phyloP scores from a whole-genome alignment of 2,329 filamentous ascomycete species.

The Zymoseptoria tritici region DNA sequence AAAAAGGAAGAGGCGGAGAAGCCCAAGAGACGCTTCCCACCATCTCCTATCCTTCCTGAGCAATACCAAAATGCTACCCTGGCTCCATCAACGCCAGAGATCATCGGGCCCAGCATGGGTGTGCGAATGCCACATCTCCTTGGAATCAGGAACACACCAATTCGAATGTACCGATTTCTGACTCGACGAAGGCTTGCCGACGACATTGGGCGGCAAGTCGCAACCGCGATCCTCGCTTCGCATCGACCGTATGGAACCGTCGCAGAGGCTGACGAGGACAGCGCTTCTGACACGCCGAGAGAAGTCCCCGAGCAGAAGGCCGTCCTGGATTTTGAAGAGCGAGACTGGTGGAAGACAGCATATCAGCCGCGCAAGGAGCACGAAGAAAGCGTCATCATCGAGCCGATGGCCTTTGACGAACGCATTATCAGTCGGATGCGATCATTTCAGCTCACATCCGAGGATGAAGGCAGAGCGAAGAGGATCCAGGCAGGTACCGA shows the following conservation, averaged over 20 bases:
- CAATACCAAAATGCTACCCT: conserved; percentile 63
- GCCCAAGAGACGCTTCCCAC: conserved; percentile 52
- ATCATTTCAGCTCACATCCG: conserved; percentile 60
- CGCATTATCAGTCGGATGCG: conserved; percentile 74
- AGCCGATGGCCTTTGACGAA: conserved; percentile 62
- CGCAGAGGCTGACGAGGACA: conserved; percentile 11
- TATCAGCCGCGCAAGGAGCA: conserved; percentile 46
- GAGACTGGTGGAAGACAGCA: conserved; percentile 76
- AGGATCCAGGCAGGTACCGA: conserved; percentile 27
- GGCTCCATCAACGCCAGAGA: conserved; percentile 58
- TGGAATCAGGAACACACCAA: conserved; percentile 84
- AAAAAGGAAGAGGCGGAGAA: conserved; percentile 33
- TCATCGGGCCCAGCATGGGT: conserved; percentile 64
- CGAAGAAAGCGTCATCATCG: conserved; percentile 62
- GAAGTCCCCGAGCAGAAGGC: conserved; percentile 55
- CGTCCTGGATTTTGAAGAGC: conserved; percentile 63
- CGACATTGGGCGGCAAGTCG: conserved; percentile 77
- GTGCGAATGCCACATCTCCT: conserved; percentile 83
- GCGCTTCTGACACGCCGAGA: conserved; percentile 20
- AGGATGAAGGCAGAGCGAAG: conserved; percentile 61
- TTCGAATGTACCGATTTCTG: conserved; percentile 78
- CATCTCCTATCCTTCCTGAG: conserved; percentile 64
- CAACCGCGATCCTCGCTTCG: conserved; percentile 66
- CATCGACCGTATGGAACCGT: conserved; percentile 41
- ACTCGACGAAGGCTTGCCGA: conserved; percentile 81